Conservation (phyloP, 331 rosid genomes). For the Dryas integrifolia region DNA sequence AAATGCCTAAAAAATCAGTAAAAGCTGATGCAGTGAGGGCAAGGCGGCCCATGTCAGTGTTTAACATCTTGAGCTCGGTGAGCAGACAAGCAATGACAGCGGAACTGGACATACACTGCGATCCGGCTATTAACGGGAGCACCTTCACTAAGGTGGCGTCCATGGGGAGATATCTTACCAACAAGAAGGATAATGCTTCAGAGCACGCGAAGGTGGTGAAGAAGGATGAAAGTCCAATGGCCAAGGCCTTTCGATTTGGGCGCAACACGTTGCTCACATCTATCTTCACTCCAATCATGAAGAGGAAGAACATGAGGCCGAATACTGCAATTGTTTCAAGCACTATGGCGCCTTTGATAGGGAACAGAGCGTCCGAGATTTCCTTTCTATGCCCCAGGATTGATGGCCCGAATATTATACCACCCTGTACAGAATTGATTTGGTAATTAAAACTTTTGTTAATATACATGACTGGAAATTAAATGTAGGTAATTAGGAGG, state of each 20-base stretch:
- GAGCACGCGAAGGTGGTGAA: constrained; percentile 30
- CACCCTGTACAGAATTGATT: constrained; percentile 34
- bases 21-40: constrained; percentile 47
- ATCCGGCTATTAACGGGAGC: constrained; percentile 31
- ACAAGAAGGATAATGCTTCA: background rate
- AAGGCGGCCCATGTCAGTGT: constrained; percentile 60
- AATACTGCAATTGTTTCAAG: constrained; percentile 45
- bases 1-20: constrained; percentile 35
- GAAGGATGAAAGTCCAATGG: constrained; percentile 42
- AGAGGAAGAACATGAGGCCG: constrained; percentile 55
- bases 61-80: constrained; percentile 53
- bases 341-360: constrained; percentile 35
- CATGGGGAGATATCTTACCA: constrained; percentile 25
- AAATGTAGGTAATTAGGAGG: no score
- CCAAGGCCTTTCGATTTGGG: constrained; percentile 41
- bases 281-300: constrained; percentile 43
- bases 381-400: constrained; percentile 31
- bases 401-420: constrained; percentile 68
- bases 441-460: background rate
- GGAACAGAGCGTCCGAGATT: constrained; percentile 36
- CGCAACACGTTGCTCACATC: constrained; percentile 33
- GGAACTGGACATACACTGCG: constrained; percentile 46
- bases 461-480: background rate
- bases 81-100: constrained; percentile 42
- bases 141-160: constrained; percentile 10